These are phyloP conservation scores for Boletus subparvulus DNA, from an alignment of 768 basidiomycete genomes.

Conservation along the genomic window DNA sequence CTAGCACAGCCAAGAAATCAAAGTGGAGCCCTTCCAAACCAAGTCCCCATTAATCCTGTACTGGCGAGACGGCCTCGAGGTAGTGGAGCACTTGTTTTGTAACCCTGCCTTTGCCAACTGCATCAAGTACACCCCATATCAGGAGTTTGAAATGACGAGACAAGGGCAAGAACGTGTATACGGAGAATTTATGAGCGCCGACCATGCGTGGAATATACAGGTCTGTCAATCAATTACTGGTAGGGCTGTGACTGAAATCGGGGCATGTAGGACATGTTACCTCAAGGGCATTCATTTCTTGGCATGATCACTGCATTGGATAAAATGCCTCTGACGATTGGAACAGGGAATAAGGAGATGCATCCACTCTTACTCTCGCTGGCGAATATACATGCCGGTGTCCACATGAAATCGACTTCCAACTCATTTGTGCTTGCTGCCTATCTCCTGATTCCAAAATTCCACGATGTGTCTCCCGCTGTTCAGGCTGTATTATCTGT, in stretches of 20 bases:
- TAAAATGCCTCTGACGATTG: not conserved
- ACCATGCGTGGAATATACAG: too few species aligned
- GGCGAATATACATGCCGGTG: not conserved
- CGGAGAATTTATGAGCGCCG: too few species aligned
- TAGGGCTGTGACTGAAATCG: too few species aligned
- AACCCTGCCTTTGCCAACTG: conserved; percentile 19
- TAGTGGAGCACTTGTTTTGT: conserved; percentile 23
- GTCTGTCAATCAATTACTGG: too few species aligned
- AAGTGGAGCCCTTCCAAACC: not conserved
- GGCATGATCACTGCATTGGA: not conserved
- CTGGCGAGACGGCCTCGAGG: conserved; percentile 27
- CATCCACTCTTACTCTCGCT: not conserved
- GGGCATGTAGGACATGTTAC: not conserved
- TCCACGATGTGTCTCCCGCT: not conserved
- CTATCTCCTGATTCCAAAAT: not conserved
- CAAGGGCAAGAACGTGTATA: too few species aligned
- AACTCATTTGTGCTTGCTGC: not conserved
- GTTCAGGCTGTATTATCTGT: not conserved
- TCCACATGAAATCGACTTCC: not conserved
- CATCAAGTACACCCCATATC: conserved; percentile 8
- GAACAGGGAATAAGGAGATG: not conserved
- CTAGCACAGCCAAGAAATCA: conserved; percentile 2
- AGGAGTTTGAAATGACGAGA: not conserved
- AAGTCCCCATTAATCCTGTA: not conserved
- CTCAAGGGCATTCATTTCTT: not conserved